These are phyloP conservation scores for Entomortierella chlamydospora DNA, from an alignment of 192 early-diverging fungal species.

Conservation along the genomic window DNA sequence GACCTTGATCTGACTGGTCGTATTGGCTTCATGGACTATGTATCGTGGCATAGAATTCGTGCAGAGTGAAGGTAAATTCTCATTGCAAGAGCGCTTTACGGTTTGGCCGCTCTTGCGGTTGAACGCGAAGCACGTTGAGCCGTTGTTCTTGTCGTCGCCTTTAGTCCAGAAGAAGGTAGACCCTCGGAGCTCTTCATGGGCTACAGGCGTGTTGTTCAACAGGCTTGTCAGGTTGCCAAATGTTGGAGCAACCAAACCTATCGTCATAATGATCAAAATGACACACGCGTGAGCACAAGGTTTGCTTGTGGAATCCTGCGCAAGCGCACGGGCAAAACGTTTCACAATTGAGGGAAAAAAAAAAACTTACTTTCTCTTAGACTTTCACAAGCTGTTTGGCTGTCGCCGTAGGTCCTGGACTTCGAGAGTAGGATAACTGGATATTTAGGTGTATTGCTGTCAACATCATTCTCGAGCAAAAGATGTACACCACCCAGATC, in stretches of 20 bases:
- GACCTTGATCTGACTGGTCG: slow-evolving; percentile 28
- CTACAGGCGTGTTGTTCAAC: slow-evolving; percentile 19
- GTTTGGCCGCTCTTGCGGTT: slow-evolving; percentile 1
- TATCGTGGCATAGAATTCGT: slow-evolving; percentile 6
- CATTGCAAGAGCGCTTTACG: background rate
- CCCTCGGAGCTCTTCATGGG: slow-evolving; percentile 4
- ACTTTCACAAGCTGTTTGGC: background rate
- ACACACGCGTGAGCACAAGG: no score
- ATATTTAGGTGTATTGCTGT: slow-evolving; percentile 16
- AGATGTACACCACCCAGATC: slow-evolving; percentile 24
- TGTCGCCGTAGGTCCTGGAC: slow-evolving; percentile 14
- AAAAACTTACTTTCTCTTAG: slow-evolving; percentile 23
- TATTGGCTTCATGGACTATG: background rate
- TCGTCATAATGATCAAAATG: no score
- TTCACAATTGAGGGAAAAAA: background rate
- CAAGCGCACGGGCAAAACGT: no score
- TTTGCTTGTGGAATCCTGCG: no score
- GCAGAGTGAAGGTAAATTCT: slow-evolving; percentile 13
- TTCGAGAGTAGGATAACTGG: slow-evolving; percentile 33
- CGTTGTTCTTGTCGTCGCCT: background rate
- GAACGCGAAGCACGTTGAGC: slow-evolving; percentile 1
- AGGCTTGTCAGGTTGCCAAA: background rate
- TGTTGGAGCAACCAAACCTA: background rate
- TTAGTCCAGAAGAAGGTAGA: slow-evolving; percentile 6
- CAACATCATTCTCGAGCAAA: slow-evolving; percentile 39